Evolutionary conservation across 2,329 filamentous ascomycete genomes (phyloP).

Genomic region (Aquanectria penicillioides): DNA sequence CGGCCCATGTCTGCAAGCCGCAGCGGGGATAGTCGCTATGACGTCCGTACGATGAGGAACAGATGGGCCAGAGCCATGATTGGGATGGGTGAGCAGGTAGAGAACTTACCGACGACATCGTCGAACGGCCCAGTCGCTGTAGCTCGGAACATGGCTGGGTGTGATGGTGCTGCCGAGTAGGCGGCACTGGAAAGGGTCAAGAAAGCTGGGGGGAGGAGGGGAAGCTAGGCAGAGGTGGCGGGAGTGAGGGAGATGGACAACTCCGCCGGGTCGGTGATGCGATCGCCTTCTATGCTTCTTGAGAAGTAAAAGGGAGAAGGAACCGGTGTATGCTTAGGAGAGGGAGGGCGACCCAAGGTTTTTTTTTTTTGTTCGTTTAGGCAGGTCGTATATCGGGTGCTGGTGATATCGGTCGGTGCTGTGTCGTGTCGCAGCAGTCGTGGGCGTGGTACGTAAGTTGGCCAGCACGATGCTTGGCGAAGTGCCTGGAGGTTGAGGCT

Average conservation of each 20-base stretch:
- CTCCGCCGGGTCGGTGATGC: neutral
- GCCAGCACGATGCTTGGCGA: constrained; percentile 1
- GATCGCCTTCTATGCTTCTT: neutral
- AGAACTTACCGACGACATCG: constrained; percentile 65
- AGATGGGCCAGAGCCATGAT: neutral
- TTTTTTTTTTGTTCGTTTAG: neutral
- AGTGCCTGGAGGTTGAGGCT: neutral
- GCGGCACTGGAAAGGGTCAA: too few species aligned
- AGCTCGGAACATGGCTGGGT: constrained; percentile 65
- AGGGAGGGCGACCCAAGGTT: neutral
- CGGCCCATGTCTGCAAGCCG: too few species aligned
- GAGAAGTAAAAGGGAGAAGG: neutral
- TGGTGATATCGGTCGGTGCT: neutral
- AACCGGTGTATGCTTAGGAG: too few species aligned
- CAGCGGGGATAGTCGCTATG: too few species aligned
- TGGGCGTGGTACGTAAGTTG: constrained; percentile 20
- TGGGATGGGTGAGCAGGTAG: neutral
- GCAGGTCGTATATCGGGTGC: too few species aligned
- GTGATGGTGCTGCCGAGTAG: constrained; percentile 30
- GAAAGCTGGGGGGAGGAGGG: neutral
- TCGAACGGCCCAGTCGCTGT: constrained; percentile 68
- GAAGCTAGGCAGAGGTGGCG: constrained; percentile 3
- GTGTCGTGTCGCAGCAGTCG: constrained; percentile 13
- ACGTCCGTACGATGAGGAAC: too few species aligned
- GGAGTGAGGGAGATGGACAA: constrained; percentile 7